phyloP scores from a whole-genome alignment of 2,329 filamentous ascomycete species.

The Apiospora pterosperma region DNA sequence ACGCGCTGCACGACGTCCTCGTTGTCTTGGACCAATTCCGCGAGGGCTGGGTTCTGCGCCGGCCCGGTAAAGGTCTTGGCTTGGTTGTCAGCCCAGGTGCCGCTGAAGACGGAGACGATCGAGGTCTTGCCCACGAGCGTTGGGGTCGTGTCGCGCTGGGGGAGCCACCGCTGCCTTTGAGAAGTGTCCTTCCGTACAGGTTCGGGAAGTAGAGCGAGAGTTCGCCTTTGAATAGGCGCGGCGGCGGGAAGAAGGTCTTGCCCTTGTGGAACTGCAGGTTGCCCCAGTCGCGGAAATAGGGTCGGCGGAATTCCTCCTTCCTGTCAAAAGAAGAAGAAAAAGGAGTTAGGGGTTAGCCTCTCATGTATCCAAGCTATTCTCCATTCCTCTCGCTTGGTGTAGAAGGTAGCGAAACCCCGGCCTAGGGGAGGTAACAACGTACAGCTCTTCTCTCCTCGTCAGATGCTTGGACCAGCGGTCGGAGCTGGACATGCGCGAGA shows the following conservation, averaged over 20 bases:
- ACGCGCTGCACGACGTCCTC: conserved; percentile 66
- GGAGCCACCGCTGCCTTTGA: conserved; percentile 47
- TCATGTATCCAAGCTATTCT: background rate
- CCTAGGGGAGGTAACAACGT: conserved; percentile 24
- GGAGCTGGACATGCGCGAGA: conserved; percentile 53
- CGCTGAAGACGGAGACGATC: conserved; percentile 78
- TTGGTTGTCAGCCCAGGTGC: conserved; percentile 82
- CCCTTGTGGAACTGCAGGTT: conserved; percentile 80
- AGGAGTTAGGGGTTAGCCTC: background rate
- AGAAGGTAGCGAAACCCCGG: background rate
- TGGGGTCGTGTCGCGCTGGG: conserved; percentile 68
- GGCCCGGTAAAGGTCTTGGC: conserved; percentile 57
- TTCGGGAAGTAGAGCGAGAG: conserved; percentile 92
- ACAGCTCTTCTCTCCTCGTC: conserved; percentile 72
- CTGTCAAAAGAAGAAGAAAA: conserved; percentile 42
- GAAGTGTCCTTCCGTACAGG: conserved; percentile 74
- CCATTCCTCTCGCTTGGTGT: background rate
- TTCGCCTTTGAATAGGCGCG: conserved; percentile 78
- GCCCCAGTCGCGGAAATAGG: conserved; percentile 95
- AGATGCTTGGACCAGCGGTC: conserved; percentile 72
- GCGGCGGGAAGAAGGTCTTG: conserved; percentile 86
- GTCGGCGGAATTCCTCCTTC: conserved; percentile 72
- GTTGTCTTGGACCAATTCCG: conserved; percentile 53
- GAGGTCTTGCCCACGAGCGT: conserved; percentile 70
- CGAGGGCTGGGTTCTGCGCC: conserved; percentile 67